These are phyloP conservation scores for Agrocybe praecox DNA, from an alignment of 768 basidiomycete genomes.

Conservation along the genomic window DNA sequence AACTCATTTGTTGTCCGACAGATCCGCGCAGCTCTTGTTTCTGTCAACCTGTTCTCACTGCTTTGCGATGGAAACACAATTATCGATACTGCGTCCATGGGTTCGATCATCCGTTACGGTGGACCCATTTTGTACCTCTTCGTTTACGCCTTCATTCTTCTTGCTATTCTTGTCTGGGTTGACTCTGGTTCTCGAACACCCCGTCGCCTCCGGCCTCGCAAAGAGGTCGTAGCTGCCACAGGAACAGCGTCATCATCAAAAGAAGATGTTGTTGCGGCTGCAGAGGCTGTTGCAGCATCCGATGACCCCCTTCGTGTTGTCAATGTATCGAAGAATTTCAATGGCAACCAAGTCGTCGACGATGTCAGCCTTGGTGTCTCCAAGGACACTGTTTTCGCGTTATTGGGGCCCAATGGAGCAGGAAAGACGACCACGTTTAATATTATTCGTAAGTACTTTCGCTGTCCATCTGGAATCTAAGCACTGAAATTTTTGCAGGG, in stretches of 20 bases:
- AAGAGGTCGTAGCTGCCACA: constrained; percentile 9
- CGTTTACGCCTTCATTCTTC: constrained; percentile 56
- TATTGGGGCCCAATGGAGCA: constrained; percentile 83
- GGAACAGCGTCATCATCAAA: constrained; percentile 20
- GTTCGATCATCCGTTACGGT: constrained; percentile 62
- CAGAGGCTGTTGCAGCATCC: constrained; percentile 46
- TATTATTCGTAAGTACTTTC: constrained; percentile 61
- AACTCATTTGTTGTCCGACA: constrained; percentile 22
- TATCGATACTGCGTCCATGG: constrained; percentile 50
- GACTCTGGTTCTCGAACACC: constrained; percentile 70
- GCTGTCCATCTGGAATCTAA: neutral
- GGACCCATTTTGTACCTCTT: constrained; percentile 79
- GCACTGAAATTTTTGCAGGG: constrained; percentile 37
- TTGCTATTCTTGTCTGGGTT: constrained; percentile 68
- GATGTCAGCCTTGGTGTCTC: constrained; percentile 72
- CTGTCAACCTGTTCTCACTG: constrained; percentile 76
- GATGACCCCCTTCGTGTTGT: constrained; percentile 65
- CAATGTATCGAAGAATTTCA: constrained; percentile 65
- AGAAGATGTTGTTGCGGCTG: constrained; percentile 58
- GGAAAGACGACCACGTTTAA: constrained; percentile 86
- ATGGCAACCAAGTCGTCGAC: constrained; percentile 62
- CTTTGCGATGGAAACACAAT: constrained; percentile 61
- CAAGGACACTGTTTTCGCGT: constrained; percentile 63
- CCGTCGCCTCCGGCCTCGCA: constrained; percentile 33
- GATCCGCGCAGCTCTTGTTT: constrained; percentile 71